Evolutionary conservation across 495 filamentous ascomycete genomes (phyloP), one percentile per base, ranked within the genome.

Genomic region (Annulohypoxylon stygium): DNA sequence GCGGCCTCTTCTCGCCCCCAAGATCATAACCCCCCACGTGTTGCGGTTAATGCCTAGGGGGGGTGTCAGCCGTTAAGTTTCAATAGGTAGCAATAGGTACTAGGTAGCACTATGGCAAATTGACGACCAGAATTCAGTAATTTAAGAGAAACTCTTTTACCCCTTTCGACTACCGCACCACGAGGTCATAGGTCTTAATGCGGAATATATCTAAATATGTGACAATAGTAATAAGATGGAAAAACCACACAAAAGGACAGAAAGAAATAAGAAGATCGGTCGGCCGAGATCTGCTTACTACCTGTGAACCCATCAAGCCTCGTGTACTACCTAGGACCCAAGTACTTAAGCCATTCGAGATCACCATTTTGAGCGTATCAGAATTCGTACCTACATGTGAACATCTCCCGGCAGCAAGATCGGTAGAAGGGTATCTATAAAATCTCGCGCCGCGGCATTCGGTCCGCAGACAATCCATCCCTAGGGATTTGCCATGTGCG

Each of bases 401-500:
- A 12, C 36, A 14, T 43, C 12, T n/a, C 12, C 39, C n/a, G 30
- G 53, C 33, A 18, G n/a, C 33, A 7, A 57, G 53, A 57, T 57
- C 53, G 53, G 53, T 30, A 33, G 30, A 55, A 12, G 51, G 25
- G 30, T 30, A 30, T 30, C 30, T 55, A 34, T 34, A 55, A 16
- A n/a, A 30, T 16, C 10, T 3, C 33, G 10, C 30, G 16, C 3
- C 16, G 25, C 25, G 25, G 14, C 26, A 34, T 55, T 55, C 51
- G 25, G 30, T 34, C 51, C 51, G 51, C 26, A 18, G 26, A 34
- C 34, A 18, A 30, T 57, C 30, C 30, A 3, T 30, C 3, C 30
- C 30, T 30, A 30, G 30, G 36, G 53, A 33, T 37, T 50, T 70
- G 60, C 67, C 67, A 70, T 70, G 67, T 70, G 30, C 30, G 67